Percentiles rank a stretch among this genome's conserved stretches.
These are phyloP conservation scores for Aspergillus brunneoviolaceus DNA, from an alignment of 2,329 filamentous ascomycete species.

Conservation along the genomic window DNA sequence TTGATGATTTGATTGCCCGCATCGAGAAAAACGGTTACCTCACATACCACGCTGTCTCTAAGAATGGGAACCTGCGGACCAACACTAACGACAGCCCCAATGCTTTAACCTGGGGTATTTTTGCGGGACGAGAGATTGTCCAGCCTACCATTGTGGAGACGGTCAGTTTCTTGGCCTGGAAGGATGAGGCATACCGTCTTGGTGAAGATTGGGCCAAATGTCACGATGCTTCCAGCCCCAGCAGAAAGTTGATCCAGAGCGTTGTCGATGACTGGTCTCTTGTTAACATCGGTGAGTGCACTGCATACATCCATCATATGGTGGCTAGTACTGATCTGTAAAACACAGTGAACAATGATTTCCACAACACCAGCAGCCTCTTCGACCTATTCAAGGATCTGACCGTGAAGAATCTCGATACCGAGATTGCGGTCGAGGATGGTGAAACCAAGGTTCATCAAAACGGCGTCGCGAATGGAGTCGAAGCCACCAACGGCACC, in stretches of 20 bases:
- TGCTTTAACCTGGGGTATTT: constrained; percentile 99
- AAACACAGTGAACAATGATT: constrained; percentile 85
- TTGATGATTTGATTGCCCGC: constrained; percentile 72
- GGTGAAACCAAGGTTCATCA: constrained; percentile 21
- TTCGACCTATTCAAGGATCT: constrained; percentile 85
- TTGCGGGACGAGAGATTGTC: constrained; percentile 98
- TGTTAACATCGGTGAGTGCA: constrained; percentile 80
- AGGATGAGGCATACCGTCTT: constrained; percentile 92
- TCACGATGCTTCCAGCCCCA: constrained; percentile 73
- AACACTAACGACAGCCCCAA: constrained; percentile 87
- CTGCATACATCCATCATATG: constrained; percentile 6
- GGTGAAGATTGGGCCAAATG: constrained; percentile 94
- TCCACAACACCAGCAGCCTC: constrained; percentile 78
- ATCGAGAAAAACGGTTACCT: constrained; percentile 77
- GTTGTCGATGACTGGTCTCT: constrained; percentile 92
- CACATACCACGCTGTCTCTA: constrained; percentile 92
- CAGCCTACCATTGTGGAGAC: constrained; percentile 99
- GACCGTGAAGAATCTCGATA: constrained; percentile 38
- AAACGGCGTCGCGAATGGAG: constrained; percentile 22
- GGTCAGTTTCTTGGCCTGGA: constrained; percentile 96
- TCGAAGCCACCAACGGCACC: constrained; percentile 11
- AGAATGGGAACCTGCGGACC: constrained; percentile 74
- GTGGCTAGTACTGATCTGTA: constrained; percentile 22
- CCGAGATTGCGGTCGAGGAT: constrained; percentile 27
- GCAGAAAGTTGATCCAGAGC: constrained; percentile 73